phyloP scores from a whole-genome alignment of 805 yeast species.

The Priceomyces fermenticarens region DNA sequence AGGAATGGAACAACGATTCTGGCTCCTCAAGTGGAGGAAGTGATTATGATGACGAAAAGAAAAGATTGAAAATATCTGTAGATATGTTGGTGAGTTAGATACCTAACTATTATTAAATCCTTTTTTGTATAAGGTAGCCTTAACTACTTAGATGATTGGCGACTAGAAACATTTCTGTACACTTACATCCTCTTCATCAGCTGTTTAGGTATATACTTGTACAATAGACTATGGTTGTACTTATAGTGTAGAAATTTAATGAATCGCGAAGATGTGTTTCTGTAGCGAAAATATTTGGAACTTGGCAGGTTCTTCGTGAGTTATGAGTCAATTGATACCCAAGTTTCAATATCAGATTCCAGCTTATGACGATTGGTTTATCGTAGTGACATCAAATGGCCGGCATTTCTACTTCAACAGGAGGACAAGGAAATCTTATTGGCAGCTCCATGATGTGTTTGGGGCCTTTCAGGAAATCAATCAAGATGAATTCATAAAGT shows the following conservation, averaged over 20 bases:
- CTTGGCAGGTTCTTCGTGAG: background rate
- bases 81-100: slow-evolving; percentile 38
- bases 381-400: slow-evolving; percentile 24
- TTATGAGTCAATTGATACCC: slow-evolving; percentile 7
- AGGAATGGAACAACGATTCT: background rate
- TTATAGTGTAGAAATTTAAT: too few relatives aligned
- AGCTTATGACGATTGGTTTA: slow-evolving; percentile 21
- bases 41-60: slow-evolving; percentile 24
- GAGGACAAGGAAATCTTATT: slow-evolving; percentile 18
- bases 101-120: background rate
- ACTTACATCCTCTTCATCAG: background rate
- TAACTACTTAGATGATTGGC: background rate
- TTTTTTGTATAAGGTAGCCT: background rate
- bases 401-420: slow-evolving; percentile 31
- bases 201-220: background rate
- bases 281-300: background rate
- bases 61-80: slow-evolving; percentile 38
- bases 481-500: slow-evolving; percentile 14
- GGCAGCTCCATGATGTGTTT: slow-evolving; percentile 32
- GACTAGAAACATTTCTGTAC: background rate
- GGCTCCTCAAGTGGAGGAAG: slow-evolving; percentile 2
- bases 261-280: too few relatives aligned
- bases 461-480: slow-evolving; percentile 17
- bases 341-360: slow-evolving; percentile 18
- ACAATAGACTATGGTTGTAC: too few relatives aligned